Percentiles rank a stretch among this genome's conserved stretches.
phyloP scores from a whole-genome alignment of 495 filamentous ascomycete genomes.

The Penicillium paradoxum region DNA sequence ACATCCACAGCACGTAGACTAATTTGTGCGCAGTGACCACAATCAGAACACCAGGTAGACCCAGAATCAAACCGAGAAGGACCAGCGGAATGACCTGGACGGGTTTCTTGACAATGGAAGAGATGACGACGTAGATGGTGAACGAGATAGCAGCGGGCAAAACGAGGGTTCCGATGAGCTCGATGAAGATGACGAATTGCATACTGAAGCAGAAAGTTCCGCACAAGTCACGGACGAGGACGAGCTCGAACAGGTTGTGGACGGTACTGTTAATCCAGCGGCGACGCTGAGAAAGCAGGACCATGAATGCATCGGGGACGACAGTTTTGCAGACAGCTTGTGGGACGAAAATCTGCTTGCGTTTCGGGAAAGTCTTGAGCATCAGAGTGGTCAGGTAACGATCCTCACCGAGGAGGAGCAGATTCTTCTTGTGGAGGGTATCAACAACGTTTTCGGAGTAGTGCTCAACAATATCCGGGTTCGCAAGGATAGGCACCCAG shows the following conservation, averaged over 20 bases:
- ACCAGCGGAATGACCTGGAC: slow-evolving; percentile 92
- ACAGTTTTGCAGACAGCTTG: slow-evolving; percentile 98
- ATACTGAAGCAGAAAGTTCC: slow-evolving; percentile 99
- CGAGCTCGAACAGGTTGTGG: slow-evolving; percentile 96
- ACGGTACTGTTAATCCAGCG: slow-evolving; percentile 99
- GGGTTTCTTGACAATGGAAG: slow-evolving; percentile 74
- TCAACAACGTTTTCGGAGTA: slow-evolving; percentile 99
- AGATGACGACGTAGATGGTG: slow-evolving; percentile 90
- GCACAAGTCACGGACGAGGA: slow-evolving; percentile 92
- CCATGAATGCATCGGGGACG: slow-evolving; percentile 87
- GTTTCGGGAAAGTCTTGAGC: slow-evolving; percentile 98
- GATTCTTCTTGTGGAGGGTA: slow-evolving; percentile 96
- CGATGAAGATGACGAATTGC: slow-evolving; percentile 97
- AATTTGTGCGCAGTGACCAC: slow-evolving; percentile 92
- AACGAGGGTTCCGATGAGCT: slow-evolving; percentile 90
- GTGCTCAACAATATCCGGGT: slow-evolving; percentile 97
- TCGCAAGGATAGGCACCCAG: slow-evolving; percentile 98
- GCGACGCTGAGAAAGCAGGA: slow-evolving; percentile 87
- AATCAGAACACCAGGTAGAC: slow-evolving; percentile 88
- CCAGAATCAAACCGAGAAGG: slow-evolving; percentile 86
- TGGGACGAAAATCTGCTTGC: slow-evolving; percentile 97
- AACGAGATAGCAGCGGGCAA: slow-evolving; percentile 94
- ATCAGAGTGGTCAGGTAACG: slow-evolving; percentile 95
- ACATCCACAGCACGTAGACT: slow-evolving; percentile 95
- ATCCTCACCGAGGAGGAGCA: slow-evolving; percentile 93